These are phyloP conservation scores for Aegilops bicornis DNA, from an alignment of 176 grass and related monocot species.

Conservation along the genomic window DNA sequence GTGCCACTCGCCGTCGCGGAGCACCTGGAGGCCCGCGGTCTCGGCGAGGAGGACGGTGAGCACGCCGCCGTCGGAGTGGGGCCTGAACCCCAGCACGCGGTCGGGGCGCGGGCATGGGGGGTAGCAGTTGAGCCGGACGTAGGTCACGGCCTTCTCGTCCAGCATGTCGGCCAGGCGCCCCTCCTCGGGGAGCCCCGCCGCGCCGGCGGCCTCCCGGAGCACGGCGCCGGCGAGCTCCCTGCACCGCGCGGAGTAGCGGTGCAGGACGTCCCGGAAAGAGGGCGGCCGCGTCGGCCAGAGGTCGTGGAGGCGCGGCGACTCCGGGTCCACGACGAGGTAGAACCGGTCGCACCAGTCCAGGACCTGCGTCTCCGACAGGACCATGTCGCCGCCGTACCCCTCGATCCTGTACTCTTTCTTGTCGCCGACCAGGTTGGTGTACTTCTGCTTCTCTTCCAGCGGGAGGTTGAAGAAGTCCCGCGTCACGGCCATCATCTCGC, in stretches of 20 bases:
- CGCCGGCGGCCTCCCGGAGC: slow-evolving; percentile 2
- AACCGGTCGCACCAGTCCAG: slow-evolving; percentile 55
- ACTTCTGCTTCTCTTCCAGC: slow-evolving; percentile 48
- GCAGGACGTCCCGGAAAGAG: slow-evolving; percentile 40
- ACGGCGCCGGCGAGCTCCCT: slow-evolving; percentile 13
- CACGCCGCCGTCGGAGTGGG: slow-evolving; percentile 44
- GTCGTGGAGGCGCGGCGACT: slow-evolving; percentile 11
- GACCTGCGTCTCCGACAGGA: slow-evolving; percentile 31
- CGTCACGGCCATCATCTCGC: slow-evolving; percentile 6
- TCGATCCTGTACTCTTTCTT: slow-evolving; percentile 49
- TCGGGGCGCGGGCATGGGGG: slow-evolving; percentile 43
- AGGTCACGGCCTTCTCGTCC: slow-evolving; percentile 8
- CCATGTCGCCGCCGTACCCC: slow-evolving; percentile 54
- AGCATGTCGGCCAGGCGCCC: slow-evolving; percentile 28
- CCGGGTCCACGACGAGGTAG: slow-evolving; percentile 45
- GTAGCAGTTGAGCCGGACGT: slow-evolving; percentile 51
- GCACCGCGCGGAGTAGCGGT: slow-evolving; percentile 37
- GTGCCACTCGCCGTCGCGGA: slow-evolving; percentile 27
- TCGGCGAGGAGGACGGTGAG: slow-evolving; percentile 47
- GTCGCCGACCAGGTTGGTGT: slow-evolving; percentile 49
- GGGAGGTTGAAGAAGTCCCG: slow-evolving; percentile 40
- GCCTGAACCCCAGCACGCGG: slow-evolving; percentile 42
- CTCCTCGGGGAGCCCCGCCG: slow-evolving; percentile 17
- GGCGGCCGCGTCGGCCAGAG: slow-evolving; percentile 46
- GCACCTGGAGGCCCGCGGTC: slow-evolving; percentile 48